phyloP scores from a whole-genome alignment of 805 yeast species.

The Torulaspora gathmanii region DNA sequence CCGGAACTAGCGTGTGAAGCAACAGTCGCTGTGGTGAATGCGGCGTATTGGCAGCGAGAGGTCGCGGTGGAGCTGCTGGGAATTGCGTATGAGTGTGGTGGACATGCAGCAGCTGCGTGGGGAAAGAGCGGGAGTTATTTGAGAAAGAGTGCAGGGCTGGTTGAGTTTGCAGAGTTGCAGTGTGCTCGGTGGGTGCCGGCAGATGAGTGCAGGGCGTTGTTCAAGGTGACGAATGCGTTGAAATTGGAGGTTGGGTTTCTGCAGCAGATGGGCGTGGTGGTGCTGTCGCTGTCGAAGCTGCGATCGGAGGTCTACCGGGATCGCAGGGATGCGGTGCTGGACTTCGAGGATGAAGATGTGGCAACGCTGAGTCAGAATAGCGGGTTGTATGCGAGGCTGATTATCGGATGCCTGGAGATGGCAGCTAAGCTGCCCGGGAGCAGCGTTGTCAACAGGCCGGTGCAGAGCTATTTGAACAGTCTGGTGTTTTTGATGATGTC shows the following conservation, averaged over 20 bases:
- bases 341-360: constrained; percentile 31
- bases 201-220: background rate
- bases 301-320: constrained; percentile 22
- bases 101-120: constrained; percentile 24
- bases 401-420: constrained; percentile 29
- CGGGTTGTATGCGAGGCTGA: constrained; percentile 27
- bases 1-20: constrained; percentile 3
- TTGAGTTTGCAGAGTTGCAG: constrained; percentile 16
- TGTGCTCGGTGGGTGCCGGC: background rate
- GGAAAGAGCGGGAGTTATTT: constrained; percentile 27
- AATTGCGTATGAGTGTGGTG: constrained; percentile 25
- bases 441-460: constrained; percentile 11
- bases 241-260: constrained; percentile 19
- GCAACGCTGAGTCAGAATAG: constrained; percentile 24
- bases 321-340: constrained; percentile 26
- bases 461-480: constrained; percentile 23
- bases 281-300: constrained; percentile 32
- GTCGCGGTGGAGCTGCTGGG: constrained; percentile 24
- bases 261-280: constrained; percentile 31
- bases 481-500: constrained; percentile 27
- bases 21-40: constrained; percentile 16
- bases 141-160: constrained; percentile 28
- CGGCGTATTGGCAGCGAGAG: constrained; percentile 20
- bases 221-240: constrained; percentile 9
- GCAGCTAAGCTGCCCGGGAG: constrained; percentile 12